Base-by-base conservation (phyloP, 805 yeast genomes). In the Starmera pachycereana region DNA sequence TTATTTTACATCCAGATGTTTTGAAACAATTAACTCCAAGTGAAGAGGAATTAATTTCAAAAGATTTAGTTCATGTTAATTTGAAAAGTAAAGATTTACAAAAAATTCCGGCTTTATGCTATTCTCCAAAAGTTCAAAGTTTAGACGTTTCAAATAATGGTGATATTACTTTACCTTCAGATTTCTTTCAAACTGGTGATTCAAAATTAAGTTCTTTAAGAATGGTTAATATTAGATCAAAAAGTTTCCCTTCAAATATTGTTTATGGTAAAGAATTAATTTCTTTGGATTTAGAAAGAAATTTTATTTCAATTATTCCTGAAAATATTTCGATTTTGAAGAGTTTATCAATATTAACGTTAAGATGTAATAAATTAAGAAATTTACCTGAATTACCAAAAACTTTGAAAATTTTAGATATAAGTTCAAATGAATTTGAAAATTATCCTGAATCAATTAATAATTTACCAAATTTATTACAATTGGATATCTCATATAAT, bases 101-200 rank as follows among this genome's bases (percentile, higher is more conserved):
- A 45, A 85, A 86, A 14, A 83, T 90, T 8, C 97, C 97, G 0
- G 81, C 86, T 40, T 71, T 82, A 27, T 74, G 89, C 46, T 87
- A 81, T 55, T 84, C 95, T 1, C 73, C 80, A 41, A 90, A 85
- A 45, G 86, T 89, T 42, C 83, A 82, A 49, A 71, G 79, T 44
- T 66, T 89, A 44, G 90, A 89, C 58, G 86, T 87, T 8, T 82
- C 94, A 2, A 76, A 81, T 46, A 89, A 89, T 56, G 95, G 96
- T 4, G 82, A 94, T 13, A 80, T 90, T 39, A 76, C 78, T 43
- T 65, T 89, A 29, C 95, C 97, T 0, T 63, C 76, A 40, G 96
- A 88, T 54, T 89, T 89, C 56, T 78, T 89, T 51, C 95, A 87
- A 55, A 74, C 64, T 38, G 61, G 81, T 19, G 85, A 95, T 48